Percentiles rank a stretch among this genome's conserved stretches.
These are phyloP conservation scores for Hyaloscypha bicolor DNA, from an alignment of 495 filamentous ascomycete genomes.

Conservation along the genomic window DNA sequence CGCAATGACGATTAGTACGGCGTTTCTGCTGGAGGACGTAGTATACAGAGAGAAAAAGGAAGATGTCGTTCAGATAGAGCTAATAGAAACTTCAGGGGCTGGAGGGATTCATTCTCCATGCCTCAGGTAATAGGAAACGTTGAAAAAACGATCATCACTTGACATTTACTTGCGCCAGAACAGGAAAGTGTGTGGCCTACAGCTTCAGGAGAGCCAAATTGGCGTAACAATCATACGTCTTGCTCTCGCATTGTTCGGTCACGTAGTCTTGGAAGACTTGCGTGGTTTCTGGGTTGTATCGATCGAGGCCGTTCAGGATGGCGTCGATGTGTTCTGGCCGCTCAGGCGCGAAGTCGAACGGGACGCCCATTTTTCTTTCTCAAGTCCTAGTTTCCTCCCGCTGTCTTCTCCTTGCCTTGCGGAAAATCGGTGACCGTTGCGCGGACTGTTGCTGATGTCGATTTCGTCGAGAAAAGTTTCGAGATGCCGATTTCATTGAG, in stretches of 20 bases:
- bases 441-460: not conserved
- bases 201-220: constrained; percentile 96
- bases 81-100: constrained; percentile 58
- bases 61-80: constrained; percentile 62
- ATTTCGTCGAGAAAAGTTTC: not conserved
- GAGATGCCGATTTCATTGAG: not conserved
- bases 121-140: constrained; percentile 99
- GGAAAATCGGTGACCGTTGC: not conserved
- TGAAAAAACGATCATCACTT: constrained; percentile 70
- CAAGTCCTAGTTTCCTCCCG: not conserved
- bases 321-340: constrained; percentile 86
- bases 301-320: constrained; percentile 93
- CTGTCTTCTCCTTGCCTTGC: not conserved
- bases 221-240: constrained; percentile 92
- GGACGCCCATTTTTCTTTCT: constrained; percentile 42
- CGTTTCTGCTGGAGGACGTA: not conserved
- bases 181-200: constrained; percentile 56
- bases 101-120: constrained; percentile 51
- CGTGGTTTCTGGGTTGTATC: constrained; percentile 98
- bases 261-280: constrained; percentile 94
- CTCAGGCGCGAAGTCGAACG: constrained; percentile 57
- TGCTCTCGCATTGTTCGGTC: constrained; percentile 89
- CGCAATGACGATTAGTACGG: not conserved
- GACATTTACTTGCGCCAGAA: not conserved
- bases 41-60: not conserved